Base-by-base conservation (phyloP, 257 asterid genomes). In the Cinchona pubescens region DNA sequence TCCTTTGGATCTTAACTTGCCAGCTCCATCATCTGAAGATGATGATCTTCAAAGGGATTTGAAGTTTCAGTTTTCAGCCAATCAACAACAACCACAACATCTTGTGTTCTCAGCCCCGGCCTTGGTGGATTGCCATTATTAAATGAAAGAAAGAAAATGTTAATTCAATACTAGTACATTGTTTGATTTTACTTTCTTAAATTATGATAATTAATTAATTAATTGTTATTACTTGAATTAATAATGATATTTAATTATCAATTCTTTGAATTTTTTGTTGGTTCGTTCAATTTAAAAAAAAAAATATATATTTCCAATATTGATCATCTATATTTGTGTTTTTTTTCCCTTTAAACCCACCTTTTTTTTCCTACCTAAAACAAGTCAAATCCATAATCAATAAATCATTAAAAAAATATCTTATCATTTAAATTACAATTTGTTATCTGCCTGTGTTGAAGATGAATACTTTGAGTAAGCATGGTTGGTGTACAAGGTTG, bases 101-200 rank as follows among this genome's bases (percentile, higher is more conserved):
- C 79, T 83, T 19, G 81, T 79, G 60, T 85, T 83, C 85, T 83
- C 93, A 77, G 83, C 91, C 56, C 90, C 91, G 23, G 85, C 88
- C 56, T 75, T 86, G 84, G 94, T 92, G 83, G 96, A 83, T 78
- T 88, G 94, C 83, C 92, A 83, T 81, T 87, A 87, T 85, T 91
- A 80, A 83, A 21, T 45, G 34, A 56, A 53, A 55, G 23, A 65
- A 46, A 29, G 27, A 21, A 32, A 21, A 25, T 70, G 70, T 79
- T 70, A 89, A n/a, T n/a, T n/a, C n/a, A n/a, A n/a, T n/a, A n/a
- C n/a, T n/a, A n/a, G n/a, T 38, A 1, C 42, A 38, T 38, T 38
- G 42, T 38, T 82, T 84, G 91, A 80, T 79, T 30, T 69, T n/a
- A 64, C 34, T 48, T 67, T 38, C 21, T 40, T 38, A 27, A 60